Conservation (phyloP, 805 yeast species). For the Yarrowia divulgata region DNA sequence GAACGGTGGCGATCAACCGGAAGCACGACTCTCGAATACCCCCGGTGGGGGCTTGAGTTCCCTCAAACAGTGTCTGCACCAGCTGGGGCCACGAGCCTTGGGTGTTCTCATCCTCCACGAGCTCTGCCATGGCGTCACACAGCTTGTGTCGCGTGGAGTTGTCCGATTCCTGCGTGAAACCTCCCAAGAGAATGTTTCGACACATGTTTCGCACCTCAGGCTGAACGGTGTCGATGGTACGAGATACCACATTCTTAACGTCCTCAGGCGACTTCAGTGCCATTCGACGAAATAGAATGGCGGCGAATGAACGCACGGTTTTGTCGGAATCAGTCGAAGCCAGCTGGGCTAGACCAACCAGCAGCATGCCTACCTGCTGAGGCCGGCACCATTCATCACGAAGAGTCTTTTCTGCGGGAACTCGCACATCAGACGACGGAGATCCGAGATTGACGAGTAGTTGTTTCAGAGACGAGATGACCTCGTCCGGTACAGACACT, state of each 20-base stretch:
- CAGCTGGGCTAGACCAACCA: constrained; percentile 82
- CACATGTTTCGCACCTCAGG: constrained; percentile 67
- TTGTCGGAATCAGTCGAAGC: constrained; percentile 69
- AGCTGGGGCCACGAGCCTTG: constrained; percentile 75
- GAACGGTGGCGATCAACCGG: constrained; percentile 85
- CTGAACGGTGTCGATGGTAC: constrained; percentile 76
- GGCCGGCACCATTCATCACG: constrained; percentile 70
- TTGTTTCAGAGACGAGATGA: constrained; percentile 59
- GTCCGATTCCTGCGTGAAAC: constrained; percentile 73
- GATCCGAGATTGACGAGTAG: constrained; percentile 76
- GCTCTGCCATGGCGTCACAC: constrained; percentile 92
- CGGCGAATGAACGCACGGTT: constrained; percentile 69
- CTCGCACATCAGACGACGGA: constrained; percentile 74
- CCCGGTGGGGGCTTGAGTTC: constrained; percentile 62
- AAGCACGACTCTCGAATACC: constrained; percentile 88
- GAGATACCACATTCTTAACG: constrained; percentile 67
- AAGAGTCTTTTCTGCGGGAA: constrained; percentile 77
- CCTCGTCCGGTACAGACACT: constrained; percentile 62
- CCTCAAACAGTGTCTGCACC: constrained; percentile 74
- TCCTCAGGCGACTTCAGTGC: constrained; percentile 80
- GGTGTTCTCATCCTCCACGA: constrained; percentile 56
- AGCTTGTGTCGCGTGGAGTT: constrained; percentile 86
- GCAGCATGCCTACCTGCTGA: constrained; percentile 70
- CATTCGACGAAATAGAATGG: constrained; percentile 87
- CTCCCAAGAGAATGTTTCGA: constrained; percentile 70